Evolutionary conservation across 768 basidiomycete genomes (phyloP), one percentile per base, ranked within the genome.

Genomic region (Podaxis mareebaensis): DNA sequence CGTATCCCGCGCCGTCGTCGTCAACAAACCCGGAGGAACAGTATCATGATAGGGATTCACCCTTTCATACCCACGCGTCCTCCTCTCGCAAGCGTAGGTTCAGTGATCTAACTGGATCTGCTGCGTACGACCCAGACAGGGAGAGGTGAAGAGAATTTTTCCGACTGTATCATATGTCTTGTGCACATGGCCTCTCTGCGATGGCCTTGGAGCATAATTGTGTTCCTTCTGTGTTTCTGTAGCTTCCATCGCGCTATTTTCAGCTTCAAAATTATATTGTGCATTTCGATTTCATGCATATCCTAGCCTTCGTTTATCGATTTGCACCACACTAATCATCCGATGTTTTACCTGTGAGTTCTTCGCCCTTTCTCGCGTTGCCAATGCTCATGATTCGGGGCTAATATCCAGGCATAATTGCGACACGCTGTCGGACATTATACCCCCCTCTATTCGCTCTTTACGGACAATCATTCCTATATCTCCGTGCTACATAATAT

Each of bases 61-160:
- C 53, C 59, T 75, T 66, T 71, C 77, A 66, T 67, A 73, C 69
- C 66, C 73, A 53, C 69, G 72, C 63, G 72, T 78, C 67, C 65
- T 79, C 64, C 72, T 69, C 64, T 65, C 74, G 40, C 42, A 63
- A 65, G n/a, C 48, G 53, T 17, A 57, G 68, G 70, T 67, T 51
- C 58, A 58, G 49, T 71, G 61, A 67, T 67, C 40, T 64, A 64
- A 53, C 62, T 68, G 60, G 60, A 61, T 61, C 49, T 51, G 15
- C 60, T 13, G 33, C 33, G 33, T 53, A 61, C 26, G 24, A 53
- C 26, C 60, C 26, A 8, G 46, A 52, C 24, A 53, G 52, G 52
- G 60, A 61, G 24, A 49, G 39, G 15, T 61, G 52, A 61, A 53
- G 28, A 28, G 8, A 56, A 61, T 49, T 68, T 66, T 52, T 60